phyloP scores from a whole-genome alignment of 257 asterid genomes.

The Buddleja alternifolia region DNA sequence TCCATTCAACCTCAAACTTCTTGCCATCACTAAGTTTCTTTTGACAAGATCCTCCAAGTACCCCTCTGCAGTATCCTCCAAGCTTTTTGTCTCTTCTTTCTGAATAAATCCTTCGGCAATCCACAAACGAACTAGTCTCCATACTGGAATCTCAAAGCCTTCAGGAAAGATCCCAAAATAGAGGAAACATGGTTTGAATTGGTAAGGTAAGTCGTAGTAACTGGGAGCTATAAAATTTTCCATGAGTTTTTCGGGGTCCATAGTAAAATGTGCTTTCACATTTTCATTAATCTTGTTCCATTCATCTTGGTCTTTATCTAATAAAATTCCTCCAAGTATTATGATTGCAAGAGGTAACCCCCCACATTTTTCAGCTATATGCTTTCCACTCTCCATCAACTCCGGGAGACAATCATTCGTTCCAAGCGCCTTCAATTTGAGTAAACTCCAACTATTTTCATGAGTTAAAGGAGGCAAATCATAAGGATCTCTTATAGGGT shows the following conservation, averaged over 20 bases:
- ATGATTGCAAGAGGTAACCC: conserved; percentile 63
- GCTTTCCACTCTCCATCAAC: conserved; percentile 36
- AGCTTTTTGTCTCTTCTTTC: conserved; percentile 40
- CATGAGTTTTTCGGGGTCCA: conserved; percentile 41
- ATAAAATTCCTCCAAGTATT: conserved; percentile 56
- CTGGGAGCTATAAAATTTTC: conserved; percentile 46
- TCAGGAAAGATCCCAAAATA: conserved; percentile 62
- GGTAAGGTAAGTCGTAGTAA: conserved; percentile 53
- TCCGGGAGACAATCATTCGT: conserved; percentile 46
- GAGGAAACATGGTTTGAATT: conserved; percentile 54
- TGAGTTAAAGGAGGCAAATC: conserved; percentile 36
- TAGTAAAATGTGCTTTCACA: conserved; percentile 43
- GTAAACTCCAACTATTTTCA: conserved; percentile 53
- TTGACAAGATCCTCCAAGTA: conserved; percentile 52
- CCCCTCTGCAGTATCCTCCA: conserved; percentile 55
- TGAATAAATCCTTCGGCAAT: conserved; percentile 64
- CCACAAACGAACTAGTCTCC: conserved; percentile 53
- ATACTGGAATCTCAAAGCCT: conserved; percentile 45
- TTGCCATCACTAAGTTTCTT: conserved; percentile 51
- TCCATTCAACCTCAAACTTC: conserved; percentile 38
- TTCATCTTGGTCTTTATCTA: conserved; percentile 43
- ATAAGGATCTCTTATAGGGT: conserved; percentile 40
- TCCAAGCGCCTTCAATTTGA: conserved; percentile 47
- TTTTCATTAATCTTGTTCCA: conserved; percentile 47
- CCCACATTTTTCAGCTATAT: conserved; percentile 43